Evolutionary conservation across 345 rosid genomes (phyloP).

Genomic region (Cardamine resedifolia): DNA sequence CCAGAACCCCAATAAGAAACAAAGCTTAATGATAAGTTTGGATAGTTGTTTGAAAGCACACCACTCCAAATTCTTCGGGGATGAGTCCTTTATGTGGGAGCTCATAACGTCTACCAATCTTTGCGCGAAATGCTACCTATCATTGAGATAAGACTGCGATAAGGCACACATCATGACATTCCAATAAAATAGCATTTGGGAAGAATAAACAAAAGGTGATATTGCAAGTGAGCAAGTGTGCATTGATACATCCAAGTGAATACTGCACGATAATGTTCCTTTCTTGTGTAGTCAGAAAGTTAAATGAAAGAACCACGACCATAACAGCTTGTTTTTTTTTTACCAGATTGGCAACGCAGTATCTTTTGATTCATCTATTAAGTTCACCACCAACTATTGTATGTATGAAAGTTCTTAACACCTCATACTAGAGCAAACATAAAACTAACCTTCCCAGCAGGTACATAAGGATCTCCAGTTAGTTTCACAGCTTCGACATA

Average conservation of each 20-base stretch:
- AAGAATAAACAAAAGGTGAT: neutral
- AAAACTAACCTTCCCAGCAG: conserved; percentile 86
- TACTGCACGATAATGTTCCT: neutral
- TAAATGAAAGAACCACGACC: neutral
- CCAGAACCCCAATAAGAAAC: neutral
- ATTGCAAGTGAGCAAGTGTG: neutral
- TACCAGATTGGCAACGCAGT: neutral
- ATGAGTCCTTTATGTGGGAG: conserved; percentile 93
- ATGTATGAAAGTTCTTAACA: neutral
- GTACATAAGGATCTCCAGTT: conserved; percentile 90
- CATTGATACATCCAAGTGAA: neutral
- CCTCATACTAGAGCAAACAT: conserved; percentile 16
- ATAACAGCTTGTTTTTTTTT: neutral
- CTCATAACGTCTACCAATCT: conserved; percentile 84
- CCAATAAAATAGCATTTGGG: neutral
- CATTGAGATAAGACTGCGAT: conserved; percentile 9
- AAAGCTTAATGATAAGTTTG: neutral
- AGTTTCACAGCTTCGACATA: conserved; percentile 90
- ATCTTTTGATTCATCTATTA: neutral
- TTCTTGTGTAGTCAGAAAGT: neutral
- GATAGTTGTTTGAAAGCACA: conserved; percentile 30
- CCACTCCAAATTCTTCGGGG: conserved; percentile 99
- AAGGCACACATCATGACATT: conserved; percentile 23
- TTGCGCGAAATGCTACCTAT: conserved; percentile 96
- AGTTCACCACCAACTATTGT: conserved; percentile 3